A percentile compares a stretch with the other conserved stretches of the same genome.
These are phyloP conservation scores for Gossypium gossypioides DNA, from an alignment of 441 rosid species.

Conservation along the genomic window DNA sequence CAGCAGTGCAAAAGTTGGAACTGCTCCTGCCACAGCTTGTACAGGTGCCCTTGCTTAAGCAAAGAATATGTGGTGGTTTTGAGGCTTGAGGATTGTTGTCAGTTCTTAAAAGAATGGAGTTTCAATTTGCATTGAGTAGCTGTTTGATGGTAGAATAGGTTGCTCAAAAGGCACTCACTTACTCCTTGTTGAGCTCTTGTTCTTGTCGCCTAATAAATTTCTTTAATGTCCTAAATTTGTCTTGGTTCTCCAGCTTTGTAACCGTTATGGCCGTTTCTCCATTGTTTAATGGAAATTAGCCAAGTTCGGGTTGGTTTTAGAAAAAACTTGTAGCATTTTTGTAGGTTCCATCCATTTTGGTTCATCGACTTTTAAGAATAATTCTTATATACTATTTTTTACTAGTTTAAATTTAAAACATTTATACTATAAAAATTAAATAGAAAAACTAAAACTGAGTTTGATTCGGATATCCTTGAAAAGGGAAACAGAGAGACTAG, in stretches of 20 bases:
- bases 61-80: conserved; percentile 4
- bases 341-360: no score
- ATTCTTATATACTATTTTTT: no score
- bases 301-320: not conserved
- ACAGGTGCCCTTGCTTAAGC: conserved; percentile 56
- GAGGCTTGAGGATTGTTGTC: not conserved
- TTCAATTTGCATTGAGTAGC: not conserved
- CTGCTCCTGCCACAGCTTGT: conserved; percentile 66
- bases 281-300: not conserved
- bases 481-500: not conserved
- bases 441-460: no score
- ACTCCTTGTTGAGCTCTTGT: conserved; percentile 3
- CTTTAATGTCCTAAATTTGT: not conserved
- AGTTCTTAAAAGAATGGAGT: not conserved
- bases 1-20: conserved; percentile 54
- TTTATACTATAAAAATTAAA: no score
- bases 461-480: not conserved
- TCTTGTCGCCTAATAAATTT: conserved; percentile 13
- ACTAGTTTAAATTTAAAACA: no score
- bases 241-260: not conserved
- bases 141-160: conserved; percentile 7
- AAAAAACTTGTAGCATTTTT: no score
- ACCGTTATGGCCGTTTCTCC: not conserved
- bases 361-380: no score
- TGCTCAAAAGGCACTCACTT: conserved; percentile 2